Conservation (phyloP, 73 alveolate species). For the Tetrahymena thermophila region DNA sequence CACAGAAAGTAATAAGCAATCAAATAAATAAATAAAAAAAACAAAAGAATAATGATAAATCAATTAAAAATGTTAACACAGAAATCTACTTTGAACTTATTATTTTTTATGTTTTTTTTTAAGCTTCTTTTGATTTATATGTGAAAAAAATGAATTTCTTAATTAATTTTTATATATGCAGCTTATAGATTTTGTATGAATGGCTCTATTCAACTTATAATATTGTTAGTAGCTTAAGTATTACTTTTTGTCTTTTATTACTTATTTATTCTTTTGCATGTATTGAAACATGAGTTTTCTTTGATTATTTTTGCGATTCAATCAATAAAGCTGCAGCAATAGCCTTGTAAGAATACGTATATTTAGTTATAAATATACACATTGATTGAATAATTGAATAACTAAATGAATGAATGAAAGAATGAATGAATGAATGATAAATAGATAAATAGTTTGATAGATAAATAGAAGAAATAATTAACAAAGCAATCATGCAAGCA, state of each 20-base stretch:
- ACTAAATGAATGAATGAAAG: not conserved
- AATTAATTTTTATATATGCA: not conserved
- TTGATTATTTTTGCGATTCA: not conserved
- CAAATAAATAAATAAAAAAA: not conserved
- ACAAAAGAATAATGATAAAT: not conserved
- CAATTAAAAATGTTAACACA: not conserved
- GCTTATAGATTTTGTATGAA: not conserved
- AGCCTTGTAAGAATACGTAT: not conserved
- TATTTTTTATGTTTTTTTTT: not conserved
- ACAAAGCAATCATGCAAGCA: not conserved
- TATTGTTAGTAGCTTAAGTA: not conserved
- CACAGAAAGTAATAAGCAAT: not conserved
- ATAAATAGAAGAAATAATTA: not conserved
- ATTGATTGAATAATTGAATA: not conserved
- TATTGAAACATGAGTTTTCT: not conserved
- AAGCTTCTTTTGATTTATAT: not conserved
- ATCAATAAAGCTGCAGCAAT: not conserved
- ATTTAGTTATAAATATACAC: not conserved
- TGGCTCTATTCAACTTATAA: not conserved
- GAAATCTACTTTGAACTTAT: not conserved
- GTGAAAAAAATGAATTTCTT: not conserved
- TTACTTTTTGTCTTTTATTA: not conserved
- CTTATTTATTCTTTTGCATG: not conserved
- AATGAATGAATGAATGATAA: not conserved
- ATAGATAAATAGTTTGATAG: not conserved